Evolutionary conservation across 2,329 filamentous ascomycete genomes (phyloP).

Genomic region (Botryotinia calthae): DNA sequence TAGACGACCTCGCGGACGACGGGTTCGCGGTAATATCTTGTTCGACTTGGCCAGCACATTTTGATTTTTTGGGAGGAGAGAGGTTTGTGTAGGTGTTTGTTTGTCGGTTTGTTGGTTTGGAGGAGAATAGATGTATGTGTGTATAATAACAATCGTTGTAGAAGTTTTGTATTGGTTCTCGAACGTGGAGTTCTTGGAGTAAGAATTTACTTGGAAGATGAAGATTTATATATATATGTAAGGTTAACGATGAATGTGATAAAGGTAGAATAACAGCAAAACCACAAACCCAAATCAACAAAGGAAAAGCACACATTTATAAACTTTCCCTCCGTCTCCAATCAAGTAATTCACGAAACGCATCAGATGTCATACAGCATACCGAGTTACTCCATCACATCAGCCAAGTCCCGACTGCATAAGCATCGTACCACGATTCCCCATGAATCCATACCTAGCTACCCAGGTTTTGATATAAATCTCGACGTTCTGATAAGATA

Average conservation of each 20-base stretch:
- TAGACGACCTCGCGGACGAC: conserved; percentile 9
- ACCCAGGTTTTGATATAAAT: not conserved
- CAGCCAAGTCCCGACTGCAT: conserved; percentile 8
- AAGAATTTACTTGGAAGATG: not conserved
- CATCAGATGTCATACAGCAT: not conserved
- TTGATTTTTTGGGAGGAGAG: not conserved
- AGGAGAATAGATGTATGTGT: not conserved
- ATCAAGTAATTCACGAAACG: not conserved
- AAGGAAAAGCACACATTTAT: not conserved
- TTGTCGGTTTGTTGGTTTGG: not conserved
- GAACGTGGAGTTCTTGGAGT: not conserved
- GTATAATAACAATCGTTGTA: not conserved
- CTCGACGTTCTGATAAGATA: not conserved
- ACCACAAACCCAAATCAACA: not conserved
- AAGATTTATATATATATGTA: too few relatives aligned
- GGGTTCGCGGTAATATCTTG: conserved; percentile 10
- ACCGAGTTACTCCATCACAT: not conserved
- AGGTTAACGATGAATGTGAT: too few relatives aligned
- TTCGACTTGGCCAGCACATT: conserved; percentile 12
- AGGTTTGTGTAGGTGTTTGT: not conserved
- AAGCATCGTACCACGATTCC: not conserved
- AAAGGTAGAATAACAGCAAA: too few relatives aligned
- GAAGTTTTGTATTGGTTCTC: not conserved
- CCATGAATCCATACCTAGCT: not conserved
- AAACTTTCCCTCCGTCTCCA: not conserved